Base-by-base conservation (phyloP, 2,329 filamentous ascomycete species). In the Cladosporium sp. region DNA sequence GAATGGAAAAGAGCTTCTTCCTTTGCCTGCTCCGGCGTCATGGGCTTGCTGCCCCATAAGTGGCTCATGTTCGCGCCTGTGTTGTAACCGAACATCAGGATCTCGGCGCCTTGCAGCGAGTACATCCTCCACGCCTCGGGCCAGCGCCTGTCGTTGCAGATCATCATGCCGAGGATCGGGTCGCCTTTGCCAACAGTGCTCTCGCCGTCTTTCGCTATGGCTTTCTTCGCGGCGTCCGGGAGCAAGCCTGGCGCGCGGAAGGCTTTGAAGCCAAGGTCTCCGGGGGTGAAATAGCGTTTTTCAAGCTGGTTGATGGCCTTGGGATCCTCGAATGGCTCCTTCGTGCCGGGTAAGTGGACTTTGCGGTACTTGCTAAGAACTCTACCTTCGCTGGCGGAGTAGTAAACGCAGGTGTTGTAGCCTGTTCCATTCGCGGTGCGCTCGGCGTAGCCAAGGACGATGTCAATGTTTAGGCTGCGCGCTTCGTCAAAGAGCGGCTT, bases 91-190 rank as follows among this genome's bases (percentile, higher is more conserved):
- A 75, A 76, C 51, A 72, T 63, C 4, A 76, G 62, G 7, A 78
- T 57, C 61, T 79, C 76, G 2, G 72, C 71, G 6, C 76, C 76
- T 58, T 79, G 75, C 6, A 80, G 66, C 0, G 77, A 75, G 57
- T 78, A 76, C 14, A 68, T 68, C 33, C 78, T 65, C 77, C 78
- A 81, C 0, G 71, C 73, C 58, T 80, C 78, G 1, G 74, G 69
- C 78, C 77, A 80, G 7, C 77, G 68, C 4, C 77, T 65, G 61
- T 80, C 77, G 58, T 80, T 81, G 65, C 77, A 80, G 54, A 79
- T 77, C 61, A 80, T 68, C 76, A 79, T 78, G 8, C 78, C 68
- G 31, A 79, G 44, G 42, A 81, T 78, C 2, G 77, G 73, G 59
- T 81, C 77, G 2, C 75, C 74, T 52, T 69, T 70, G 8, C 68